These are phyloP conservation scores for Wickerhamiella parazyma DNA, from an alignment of 805 yeast genomes.

Conservation along the genomic window DNA sequence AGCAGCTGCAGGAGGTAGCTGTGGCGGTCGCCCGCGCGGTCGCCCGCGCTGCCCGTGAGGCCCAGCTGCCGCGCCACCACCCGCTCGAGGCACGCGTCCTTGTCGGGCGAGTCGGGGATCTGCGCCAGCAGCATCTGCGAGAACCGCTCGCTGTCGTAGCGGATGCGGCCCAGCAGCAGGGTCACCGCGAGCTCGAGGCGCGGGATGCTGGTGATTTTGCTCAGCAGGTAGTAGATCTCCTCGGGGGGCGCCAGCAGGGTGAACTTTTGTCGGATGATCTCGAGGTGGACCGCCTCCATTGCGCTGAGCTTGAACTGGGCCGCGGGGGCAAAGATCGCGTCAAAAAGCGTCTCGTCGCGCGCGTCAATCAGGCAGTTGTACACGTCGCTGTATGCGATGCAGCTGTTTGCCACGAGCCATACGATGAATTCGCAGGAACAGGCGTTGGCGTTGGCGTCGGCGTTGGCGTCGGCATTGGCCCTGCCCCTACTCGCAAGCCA, in stretches of 20 bases:
- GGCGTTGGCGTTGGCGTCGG: too few relatives aligned
- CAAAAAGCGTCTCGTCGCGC: neutral
- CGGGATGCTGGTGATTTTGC: neutral
- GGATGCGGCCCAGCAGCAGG: neutral
- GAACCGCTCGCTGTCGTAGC: constrained; percentile 4
- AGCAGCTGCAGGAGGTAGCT: neutral
- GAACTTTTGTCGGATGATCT: neutral
- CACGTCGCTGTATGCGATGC: constrained; percentile 4
- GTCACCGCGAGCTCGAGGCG: neutral
- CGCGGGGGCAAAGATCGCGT: neutral
- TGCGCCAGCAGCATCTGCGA: neutral
- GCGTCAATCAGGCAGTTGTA: constrained; percentile 3
- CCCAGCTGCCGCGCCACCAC: constrained; percentile 3
- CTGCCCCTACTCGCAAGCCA: too few relatives aligned
- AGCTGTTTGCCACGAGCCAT: constrained; percentile 1
- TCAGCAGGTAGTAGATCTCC: neutral
- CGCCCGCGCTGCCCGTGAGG: neutral
- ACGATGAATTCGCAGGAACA: neutral
- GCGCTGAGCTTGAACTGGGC: neutral
- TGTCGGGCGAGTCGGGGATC: neutral
- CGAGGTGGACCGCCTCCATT: neutral
- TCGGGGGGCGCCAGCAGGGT: constrained; percentile 1
- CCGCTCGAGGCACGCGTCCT: neutral
- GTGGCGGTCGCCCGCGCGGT: too few relatives aligned
- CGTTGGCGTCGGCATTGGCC: too few relatives aligned